These are phyloP conservation scores for Coemansia sp. DNA, from an alignment of 192 early-diverging fungal species.

Conservation along the genomic window DNA sequence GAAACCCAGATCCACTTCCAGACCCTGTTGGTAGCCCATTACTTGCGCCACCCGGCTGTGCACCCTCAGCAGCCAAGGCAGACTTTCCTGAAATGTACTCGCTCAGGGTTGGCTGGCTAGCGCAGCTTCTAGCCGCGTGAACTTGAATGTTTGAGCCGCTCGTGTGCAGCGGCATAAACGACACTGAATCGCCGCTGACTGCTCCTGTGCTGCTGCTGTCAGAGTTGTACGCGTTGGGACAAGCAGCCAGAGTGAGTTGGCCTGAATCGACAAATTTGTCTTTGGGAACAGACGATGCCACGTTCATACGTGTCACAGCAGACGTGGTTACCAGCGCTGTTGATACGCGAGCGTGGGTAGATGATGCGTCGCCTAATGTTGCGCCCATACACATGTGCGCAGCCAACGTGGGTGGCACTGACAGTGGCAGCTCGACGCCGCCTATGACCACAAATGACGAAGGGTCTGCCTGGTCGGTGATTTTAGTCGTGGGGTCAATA, in stretches of 20 bases:
- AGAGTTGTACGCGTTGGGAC: neutral
- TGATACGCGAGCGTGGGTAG: constrained; percentile 12
- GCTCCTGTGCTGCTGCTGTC: neutral
- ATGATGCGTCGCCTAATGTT: neutral
- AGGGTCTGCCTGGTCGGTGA: constrained; percentile 30
- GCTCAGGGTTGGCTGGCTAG: constrained; percentile 46
- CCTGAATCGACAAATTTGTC: neutral
- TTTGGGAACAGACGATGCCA: neutral
- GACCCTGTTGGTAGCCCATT: neutral
- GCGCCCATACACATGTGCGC: constrained; percentile 22
- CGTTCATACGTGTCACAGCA: neutral
- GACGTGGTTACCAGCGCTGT: constrained; percentile 15
- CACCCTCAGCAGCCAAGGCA: constrained; percentile 1
- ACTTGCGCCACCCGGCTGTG: neutral
- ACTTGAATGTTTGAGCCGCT: neutral
- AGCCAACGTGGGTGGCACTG: constrained; percentile 53
- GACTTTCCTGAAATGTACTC: constrained; percentile 43
- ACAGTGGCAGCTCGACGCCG: constrained; percentile 50
- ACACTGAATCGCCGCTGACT: neutral
- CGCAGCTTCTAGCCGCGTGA: neutral
- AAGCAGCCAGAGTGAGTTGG: neutral
- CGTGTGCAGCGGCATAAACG: neutral
- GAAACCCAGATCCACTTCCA: neutral
- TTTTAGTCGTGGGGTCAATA: constrained; percentile 75
- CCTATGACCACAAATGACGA: constrained; percentile 42